phyloP scores from a whole-genome alignment of 441 rosid species.

The Eruca vesicaria region DNA sequence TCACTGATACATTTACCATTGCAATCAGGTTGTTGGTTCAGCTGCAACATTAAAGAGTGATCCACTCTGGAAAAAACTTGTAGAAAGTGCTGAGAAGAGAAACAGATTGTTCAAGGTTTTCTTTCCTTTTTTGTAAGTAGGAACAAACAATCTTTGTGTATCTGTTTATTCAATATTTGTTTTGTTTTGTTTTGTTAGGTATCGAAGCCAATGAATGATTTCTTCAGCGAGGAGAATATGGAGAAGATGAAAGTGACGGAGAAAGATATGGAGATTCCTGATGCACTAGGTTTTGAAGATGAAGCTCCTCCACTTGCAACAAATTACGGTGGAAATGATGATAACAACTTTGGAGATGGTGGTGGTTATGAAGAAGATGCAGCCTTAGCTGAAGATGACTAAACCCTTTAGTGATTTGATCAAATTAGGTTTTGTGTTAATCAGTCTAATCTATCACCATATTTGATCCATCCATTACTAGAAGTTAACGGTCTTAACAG shows the following conservation, averaged over 20 bases:
- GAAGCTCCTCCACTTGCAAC: conserved; percentile 30
- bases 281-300: conserved; percentile 15
- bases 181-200: conserved; percentile 45
- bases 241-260: conserved; percentile 42
- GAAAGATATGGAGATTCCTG: conserved; percentile 24
- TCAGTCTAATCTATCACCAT: neutral
- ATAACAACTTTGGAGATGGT: conserved; percentile 30
- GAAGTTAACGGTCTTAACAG: neutral
- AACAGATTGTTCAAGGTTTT: conserved; percentile 59
- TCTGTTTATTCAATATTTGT: neutral
- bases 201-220: conserved; percentile 60
- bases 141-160: neutral
- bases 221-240: conserved; percentile 63
- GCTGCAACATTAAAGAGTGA: conserved; percentile 72
- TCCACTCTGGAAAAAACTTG: conserved; percentile 75
- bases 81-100: conserved; percentile 73
- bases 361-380: conserved; percentile 20
- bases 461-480: neutral
- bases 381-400: conserved; percentile 26
- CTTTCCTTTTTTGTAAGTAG: neutral
- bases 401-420: neutral
- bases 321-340: conserved; percentile 15
- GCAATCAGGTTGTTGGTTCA: conserved; percentile 79
- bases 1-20: neutral
- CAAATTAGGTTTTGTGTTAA: neutral